Percentiles rank a stretch among this genome's conserved stretches.
Evolutionary conservation across 73 alveolate genomes (phyloP).

Genomic region (Paramecium bursaria): DNA sequence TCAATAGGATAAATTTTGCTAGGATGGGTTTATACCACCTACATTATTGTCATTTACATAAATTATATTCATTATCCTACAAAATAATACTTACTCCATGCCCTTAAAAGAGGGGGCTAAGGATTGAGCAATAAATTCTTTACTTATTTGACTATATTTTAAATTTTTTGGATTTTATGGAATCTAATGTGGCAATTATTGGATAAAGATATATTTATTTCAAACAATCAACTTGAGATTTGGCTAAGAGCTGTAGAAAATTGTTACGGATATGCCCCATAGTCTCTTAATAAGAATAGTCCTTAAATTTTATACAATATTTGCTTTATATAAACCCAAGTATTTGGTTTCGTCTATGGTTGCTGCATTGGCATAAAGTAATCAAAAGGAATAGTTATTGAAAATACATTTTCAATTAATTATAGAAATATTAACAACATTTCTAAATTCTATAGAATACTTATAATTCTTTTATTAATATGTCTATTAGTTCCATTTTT

Average conservation of each 20-base stretch:
- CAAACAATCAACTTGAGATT: neutral
- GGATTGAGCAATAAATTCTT: neutral
- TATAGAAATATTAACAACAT: too few species aligned
- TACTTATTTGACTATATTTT: neutral
- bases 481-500: too few species aligned
- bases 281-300: neutral
- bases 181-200: too few species aligned
- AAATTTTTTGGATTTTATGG: neutral
- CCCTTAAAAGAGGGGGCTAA: neutral
- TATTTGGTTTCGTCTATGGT: neutral
- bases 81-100: neutral
- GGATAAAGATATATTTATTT: neutral
- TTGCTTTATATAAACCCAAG: neutral
- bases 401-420: neutral
- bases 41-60: neutral
- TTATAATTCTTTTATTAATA: too few species aligned
- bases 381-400: neutral
- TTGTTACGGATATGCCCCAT: neutral
- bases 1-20: conserved; percentile 55
- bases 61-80: neutral
- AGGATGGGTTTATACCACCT: conserved; percentile 56
- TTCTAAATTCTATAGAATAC: too few species aligned
- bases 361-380: neutral
- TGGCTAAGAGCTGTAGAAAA: neutral
- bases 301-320: neutral